These are phyloP conservation scores for Suhomyces emberorum DNA, from an alignment of 805 yeast species.

Conservation along the genomic window DNA sequence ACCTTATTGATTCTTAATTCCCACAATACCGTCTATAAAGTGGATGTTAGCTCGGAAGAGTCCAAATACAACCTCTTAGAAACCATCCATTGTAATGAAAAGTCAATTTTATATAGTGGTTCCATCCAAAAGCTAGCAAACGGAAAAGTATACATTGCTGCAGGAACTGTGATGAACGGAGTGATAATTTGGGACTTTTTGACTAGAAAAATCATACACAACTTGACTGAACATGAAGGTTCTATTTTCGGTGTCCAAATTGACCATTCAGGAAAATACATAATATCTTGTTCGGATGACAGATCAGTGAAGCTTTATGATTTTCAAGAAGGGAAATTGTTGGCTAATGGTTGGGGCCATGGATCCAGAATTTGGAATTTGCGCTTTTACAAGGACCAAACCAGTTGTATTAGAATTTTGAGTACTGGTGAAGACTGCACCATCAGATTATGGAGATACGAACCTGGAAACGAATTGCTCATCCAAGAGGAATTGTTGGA, in stretches of 20 bases:
- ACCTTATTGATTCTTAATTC: slow-evolving; percentile 61
- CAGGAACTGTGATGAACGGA: slow-evolving; percentile 94
- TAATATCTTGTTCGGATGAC: slow-evolving; percentile 90
- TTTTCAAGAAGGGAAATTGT: slow-evolving; percentile 49
- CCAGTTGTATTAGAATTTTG: slow-evolving; percentile 41
- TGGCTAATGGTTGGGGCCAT: slow-evolving; percentile 95
- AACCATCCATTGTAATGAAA: slow-evolving; percentile 54
- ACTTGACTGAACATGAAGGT: slow-evolving; percentile 79
- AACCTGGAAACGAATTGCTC: slow-evolving; percentile 25
- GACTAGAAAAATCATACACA: slow-evolving; percentile 43
- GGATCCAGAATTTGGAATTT: slow-evolving; percentile 83
- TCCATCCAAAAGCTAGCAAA: slow-evolving; percentile 49
- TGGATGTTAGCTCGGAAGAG: slow-evolving; percentile 18
- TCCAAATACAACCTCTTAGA: slow-evolving; percentile 20
- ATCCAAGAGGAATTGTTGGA: slow-evolving; percentile 47
- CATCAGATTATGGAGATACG: slow-evolving; percentile 69
- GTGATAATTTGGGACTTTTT: slow-evolving; percentile 70
- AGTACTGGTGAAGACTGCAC: slow-evolving; percentile 85
- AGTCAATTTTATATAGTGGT: slow-evolving; percentile 87
- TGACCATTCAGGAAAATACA: slow-evolving; percentile 49
- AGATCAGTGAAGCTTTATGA: slow-evolving; percentile 81
- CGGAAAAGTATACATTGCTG: slow-evolving; percentile 54
- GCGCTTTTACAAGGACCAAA: slow-evolving; percentile 14
- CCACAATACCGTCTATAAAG: slow-evolving; percentile 59
- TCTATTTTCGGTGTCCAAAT: slow-evolving; percentile 80